Base-by-base conservation (phyloP, 1,284 basidiomycete species). In the Cryptococcus deneoformans region DNA sequence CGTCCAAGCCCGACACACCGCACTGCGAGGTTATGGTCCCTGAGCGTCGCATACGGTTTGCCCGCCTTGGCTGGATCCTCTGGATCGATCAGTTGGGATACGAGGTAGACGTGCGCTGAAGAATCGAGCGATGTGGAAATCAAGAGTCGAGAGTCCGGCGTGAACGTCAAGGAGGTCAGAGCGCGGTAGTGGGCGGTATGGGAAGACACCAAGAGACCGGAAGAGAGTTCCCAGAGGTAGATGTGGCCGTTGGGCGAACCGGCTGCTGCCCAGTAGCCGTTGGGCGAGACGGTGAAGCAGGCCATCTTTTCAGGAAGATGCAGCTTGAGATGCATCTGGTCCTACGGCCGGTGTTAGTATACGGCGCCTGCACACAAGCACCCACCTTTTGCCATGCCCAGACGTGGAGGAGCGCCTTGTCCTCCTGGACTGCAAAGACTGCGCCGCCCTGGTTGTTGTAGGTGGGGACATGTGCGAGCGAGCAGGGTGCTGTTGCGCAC, bases 161-260 rank as follows among this genome's bases (percentile, higher is more conserved):
- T 89, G 77, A 97, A 98, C 43, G 83, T 84, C 2, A 98, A 79
- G 3, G 89, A 86, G 57, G 85, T 89, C 46, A 97, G 82, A 67
- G 87, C 83, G 50, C 94, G 89, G 78, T 97, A 99, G 77, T 98
- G 95, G 7, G 92, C 94, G 64, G 96, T 94, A 84, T 93, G 93
- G 0, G 89, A 86, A 59, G 89, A 86, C 76, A 89, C 88, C 47
- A 99, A 81, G 45, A 91, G 86, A 6, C 95, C 95, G 3, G 92
- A 95, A 2, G 88, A 82, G 66, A 93, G 82, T 88, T 96, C 92
- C 95, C 95, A 99, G 1, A 99, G 78, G 71, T 93, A 94, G 67
- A 98, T 84, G 52, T 92, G 86, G 35, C 95, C 95, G 69, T 90
- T 88, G 1, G 83, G 77, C 0, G 91, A 93, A 24, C 93, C 95